phyloP scores from a whole-genome alignment of 768 basidiomycete species.

The Pulveroboletus frians region DNA sequence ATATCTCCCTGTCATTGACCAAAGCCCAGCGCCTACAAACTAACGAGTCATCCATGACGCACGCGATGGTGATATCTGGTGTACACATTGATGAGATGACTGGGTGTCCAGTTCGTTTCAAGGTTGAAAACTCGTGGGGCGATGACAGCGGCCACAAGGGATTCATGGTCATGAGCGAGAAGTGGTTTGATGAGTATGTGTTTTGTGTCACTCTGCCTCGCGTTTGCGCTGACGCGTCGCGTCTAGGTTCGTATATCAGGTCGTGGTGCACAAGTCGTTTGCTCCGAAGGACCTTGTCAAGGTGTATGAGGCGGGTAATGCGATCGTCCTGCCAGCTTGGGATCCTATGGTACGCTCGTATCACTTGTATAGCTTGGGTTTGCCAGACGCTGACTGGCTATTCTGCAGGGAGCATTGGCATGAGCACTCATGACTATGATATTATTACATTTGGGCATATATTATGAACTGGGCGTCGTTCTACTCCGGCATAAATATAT shows the following conservation, averaged over 20 bases:
- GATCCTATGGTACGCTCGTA: conserved; percentile 41
- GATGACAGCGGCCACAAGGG: conserved; percentile 73
- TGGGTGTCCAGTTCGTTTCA: conserved; percentile 83
- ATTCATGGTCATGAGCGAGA: conserved; percentile 87
- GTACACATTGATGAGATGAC: conserved; percentile 73
- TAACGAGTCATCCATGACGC: conserved; percentile 88
- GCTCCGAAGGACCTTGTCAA: conserved; percentile 78
- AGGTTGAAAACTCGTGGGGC: conserved; percentile 97
- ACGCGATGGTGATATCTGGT: conserved; percentile 82
- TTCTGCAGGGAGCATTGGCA: conserved; percentile 22
- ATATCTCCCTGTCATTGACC: conserved; percentile 70
- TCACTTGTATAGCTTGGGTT: neutral
- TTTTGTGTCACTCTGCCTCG: neutral
- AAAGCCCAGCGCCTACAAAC: conserved; percentile 83
- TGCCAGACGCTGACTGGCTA: neutral
- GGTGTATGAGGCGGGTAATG: conserved; percentile 66
- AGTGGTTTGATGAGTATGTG: conserved; percentile 87
- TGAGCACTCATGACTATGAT: conserved; percentile 3
- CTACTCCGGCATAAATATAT: neutral
- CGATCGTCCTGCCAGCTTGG: conserved; percentile 77
- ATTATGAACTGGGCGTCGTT: neutral
- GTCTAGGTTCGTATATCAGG: conserved; percentile 82
- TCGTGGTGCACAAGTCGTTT: conserved; percentile 77
- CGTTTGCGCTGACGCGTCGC: conserved; percentile 1
- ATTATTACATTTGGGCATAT: neutral